Conservation (phyloP, 306 rosid species). For the Castanospermum australe region DNA sequence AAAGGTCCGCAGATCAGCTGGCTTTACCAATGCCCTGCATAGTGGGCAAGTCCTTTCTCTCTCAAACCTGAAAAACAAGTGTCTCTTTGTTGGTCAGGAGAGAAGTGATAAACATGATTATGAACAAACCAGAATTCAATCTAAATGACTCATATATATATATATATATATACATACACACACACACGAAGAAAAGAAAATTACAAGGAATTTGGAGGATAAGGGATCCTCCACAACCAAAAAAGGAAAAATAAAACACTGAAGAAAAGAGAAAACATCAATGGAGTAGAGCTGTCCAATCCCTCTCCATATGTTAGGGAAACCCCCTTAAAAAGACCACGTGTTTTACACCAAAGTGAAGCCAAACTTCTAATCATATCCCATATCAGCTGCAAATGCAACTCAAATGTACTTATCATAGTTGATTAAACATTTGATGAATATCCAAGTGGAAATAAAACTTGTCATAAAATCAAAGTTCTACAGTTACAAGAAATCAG, state of each 20-base stretch:
- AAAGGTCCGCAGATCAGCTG: slow-evolving; percentile 68
- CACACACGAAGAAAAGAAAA: too few relatives aligned
- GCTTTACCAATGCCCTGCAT: slow-evolving; percentile 80
- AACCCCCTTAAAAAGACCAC: too few relatives aligned
- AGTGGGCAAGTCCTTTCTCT: slow-evolving; percentile 93
- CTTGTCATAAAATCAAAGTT: background rate
- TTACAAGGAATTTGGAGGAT: too few relatives aligned
- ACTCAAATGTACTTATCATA: background rate
- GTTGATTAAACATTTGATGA: background rate
- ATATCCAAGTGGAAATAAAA: background rate
- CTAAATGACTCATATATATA: background rate
- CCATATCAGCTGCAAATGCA: too few relatives aligned
- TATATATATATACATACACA: too few relatives aligned
- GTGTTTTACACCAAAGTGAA: too few relatives aligned
- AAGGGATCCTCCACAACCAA: too few relatives aligned
- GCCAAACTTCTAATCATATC: too few relatives aligned
- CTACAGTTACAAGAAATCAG: background rate
- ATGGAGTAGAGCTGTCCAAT: too few relatives aligned
- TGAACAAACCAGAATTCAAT: slow-evolving; percentile 3
- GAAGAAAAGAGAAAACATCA: too few relatives aligned
- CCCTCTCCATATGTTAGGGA: too few relatives aligned
- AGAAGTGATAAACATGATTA: background rate
- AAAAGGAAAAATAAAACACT: too few relatives aligned
- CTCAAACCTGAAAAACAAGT: slow-evolving; percentile 73
- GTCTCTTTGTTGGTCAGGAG: background rate